A percentile compares a stretch with the other conserved stretches of the same genome.
These are phyloP conservation scores for Fusarium subglutinans DNA, from an alignment of 2,329 filamentous ascomycete species.

Conservation along the genomic window DNA sequence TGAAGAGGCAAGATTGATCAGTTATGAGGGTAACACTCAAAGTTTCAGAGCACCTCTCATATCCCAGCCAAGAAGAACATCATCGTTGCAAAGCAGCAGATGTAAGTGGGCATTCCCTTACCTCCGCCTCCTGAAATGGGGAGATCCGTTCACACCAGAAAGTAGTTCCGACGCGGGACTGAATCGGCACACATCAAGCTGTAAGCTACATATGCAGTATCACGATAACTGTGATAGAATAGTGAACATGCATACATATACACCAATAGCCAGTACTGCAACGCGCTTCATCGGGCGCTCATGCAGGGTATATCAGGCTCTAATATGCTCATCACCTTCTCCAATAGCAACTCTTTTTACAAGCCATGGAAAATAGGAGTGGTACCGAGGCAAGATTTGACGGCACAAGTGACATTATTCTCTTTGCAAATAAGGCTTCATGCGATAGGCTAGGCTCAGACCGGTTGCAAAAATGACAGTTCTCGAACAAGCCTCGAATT, in stretches of 20 bases:
- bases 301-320: not conserved
- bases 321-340: not conserved
- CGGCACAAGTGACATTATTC: not conserved
- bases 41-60: not conserved
- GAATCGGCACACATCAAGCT: rapidly evolving
- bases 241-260: not conserved
- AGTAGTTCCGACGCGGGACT: too few relatives aligned
- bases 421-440: not conserved
- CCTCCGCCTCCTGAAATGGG: not conserved
- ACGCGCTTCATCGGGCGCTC: not conserved
- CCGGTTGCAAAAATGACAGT: not conserved
- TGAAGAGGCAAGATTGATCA: too few relatives aligned
- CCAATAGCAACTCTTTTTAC: too few relatives aligned
- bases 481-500: not conserved
- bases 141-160: not conserved
- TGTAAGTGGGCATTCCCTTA: not conserved
- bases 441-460: too few relatives aligned
- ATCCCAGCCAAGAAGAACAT: not conserved
- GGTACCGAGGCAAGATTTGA: too few relatives aligned
- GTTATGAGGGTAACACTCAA: too few relatives aligned
- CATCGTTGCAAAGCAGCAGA: not conserved
- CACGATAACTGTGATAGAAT: not conserved
- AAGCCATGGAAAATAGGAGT: not conserved
- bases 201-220: not conserved
- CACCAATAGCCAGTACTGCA: rapidly evolving